Evolutionary conservation across 495 filamentous ascomycete species (phyloP), one percentile per base, ranked within the genome.

Genomic region (Penicillium canescens): DNA sequence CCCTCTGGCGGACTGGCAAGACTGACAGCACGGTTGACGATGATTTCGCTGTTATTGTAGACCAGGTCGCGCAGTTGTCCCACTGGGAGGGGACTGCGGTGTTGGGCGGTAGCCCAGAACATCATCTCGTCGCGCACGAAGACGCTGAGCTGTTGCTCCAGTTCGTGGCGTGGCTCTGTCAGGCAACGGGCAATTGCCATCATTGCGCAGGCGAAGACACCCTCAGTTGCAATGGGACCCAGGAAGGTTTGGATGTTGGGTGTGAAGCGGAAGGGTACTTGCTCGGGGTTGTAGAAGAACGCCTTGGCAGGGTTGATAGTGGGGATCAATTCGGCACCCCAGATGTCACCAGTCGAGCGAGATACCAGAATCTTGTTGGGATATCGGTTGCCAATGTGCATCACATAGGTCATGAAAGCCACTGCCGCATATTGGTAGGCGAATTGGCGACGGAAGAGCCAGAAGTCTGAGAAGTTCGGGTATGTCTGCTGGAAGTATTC

Each of bases 71-170:
- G 82, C 42, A 99, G 76, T 67, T 89, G 85, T 8, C 73, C 78
- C 38, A 92, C 88, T 20, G 78, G 80, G 44, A 90, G 77, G 12
- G 59, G 60, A n/a, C 73, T 71, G 23, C 90, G 84, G 65, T 96
- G 90, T 49, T 88, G 86, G 50, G 82, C 84, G 8, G 90, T 96
- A 60, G 89, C 90, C 94, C 94, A 98, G 73, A 92, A 96, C 62
- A 92, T 91, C 85, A 98, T 95, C 70, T 99, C 95, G 60, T 99
- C 95, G 20, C 93, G 82, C 49, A 99, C 92, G 65, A 96, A 98
- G 57, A 99, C 82, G 50, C 86, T 88, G 18, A 99, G 81, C 55
- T 94, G 90, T 69, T 94, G 90, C 57, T 96, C 95, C 11, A 99
- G 79, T 68, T 96, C 91, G 59, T 87, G 68, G 57, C 89, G 90